Percentiles rank a stretch among this genome's conserved stretches.
phyloP scores from a whole-genome alignment of 352 stramenopile genomes.

The Globisporangium canariense region DNA sequence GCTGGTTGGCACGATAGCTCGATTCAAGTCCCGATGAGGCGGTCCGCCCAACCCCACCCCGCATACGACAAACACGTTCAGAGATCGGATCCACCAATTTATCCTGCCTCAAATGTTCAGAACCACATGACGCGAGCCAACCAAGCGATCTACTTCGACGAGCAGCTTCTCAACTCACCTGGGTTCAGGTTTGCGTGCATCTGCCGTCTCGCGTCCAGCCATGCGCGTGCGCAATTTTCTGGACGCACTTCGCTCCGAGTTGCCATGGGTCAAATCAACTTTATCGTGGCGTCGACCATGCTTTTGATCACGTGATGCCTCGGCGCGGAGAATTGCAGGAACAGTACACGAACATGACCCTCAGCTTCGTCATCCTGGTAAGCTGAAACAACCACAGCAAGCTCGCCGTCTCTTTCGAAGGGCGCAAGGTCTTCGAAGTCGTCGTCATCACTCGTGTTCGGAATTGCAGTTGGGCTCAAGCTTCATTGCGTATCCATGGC shows the following conservation, averaged over 20 bases:
- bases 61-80: neutral
- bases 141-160: conserved; percentile 1
- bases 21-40: neutral
- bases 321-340: conserved; percentile 1
- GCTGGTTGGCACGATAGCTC: conserved; percentile 15
- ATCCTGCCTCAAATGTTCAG: neutral
- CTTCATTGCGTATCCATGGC: neutral
- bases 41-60: neutral
- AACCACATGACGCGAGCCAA: neutral
- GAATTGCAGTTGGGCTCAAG: neutral
- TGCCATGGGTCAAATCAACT: neutral
- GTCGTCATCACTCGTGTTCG: conserved; percentile 8
- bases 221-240: conserved; percentile 8
- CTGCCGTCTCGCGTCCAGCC: neutral
- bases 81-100: conserved; percentile 1
- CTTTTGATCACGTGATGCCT: conserved; percentile 1
- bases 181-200: neutral
- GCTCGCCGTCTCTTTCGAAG: conserved; percentile 6
- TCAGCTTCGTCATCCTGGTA: conserved; percentile 5
- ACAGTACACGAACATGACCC: neutral
- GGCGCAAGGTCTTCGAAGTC: conserved; percentile 2
- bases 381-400: conserved; percentile 6
- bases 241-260: conserved; percentile 8
- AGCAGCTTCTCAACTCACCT: neutral
- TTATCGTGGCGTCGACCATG: neutral